These are phyloP conservation scores for Blastobotrys parvus DNA, from an alignment of 805 yeast species.

Conservation along the genomic window DNA sequence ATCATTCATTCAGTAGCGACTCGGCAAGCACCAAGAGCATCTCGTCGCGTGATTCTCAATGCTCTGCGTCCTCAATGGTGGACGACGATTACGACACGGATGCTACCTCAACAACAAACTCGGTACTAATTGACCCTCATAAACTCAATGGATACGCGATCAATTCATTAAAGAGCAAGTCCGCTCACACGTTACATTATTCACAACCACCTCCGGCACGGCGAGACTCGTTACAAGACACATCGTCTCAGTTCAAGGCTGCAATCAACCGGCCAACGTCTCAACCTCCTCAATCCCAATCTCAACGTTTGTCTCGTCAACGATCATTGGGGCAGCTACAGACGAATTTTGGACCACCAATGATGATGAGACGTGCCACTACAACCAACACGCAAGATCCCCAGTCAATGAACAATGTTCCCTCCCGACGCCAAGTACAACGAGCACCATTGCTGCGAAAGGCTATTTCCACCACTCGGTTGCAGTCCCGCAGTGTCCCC, in stretches of 20 bases:
- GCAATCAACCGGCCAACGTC: conserved; percentile 1
- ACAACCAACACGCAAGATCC: background rate
- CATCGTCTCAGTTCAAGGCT: background rate
- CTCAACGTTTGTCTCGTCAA: background rate
- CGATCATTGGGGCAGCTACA: background rate
- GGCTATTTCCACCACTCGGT: conserved; percentile 2
- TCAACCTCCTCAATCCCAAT: conserved; percentile 1
- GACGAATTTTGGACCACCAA: too few relatives aligned
- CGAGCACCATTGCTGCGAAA: background rate
- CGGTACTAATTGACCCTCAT: conserved; percentile 1
- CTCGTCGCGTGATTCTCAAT: background rate
- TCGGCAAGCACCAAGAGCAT: background rate
- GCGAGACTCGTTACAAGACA: too few relatives aligned
- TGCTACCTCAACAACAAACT: background rate
- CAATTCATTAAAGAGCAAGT: conserved; percentile 10
- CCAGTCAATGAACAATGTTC: background rate
- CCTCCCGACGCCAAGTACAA: background rate
- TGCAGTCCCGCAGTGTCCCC: background rate
- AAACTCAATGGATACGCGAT: conserved; percentile 13
- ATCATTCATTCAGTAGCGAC: background rate
- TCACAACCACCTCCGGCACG: too few relatives aligned
- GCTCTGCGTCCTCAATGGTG: background rate
- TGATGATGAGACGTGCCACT: too few relatives aligned
- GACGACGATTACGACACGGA: conserved; percentile 3
- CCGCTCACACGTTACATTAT: background rate